Evolutionary conservation across 1,139 yeast genomes (phyloP).

Genomic region (Yamadazyma dendronema): DNA sequence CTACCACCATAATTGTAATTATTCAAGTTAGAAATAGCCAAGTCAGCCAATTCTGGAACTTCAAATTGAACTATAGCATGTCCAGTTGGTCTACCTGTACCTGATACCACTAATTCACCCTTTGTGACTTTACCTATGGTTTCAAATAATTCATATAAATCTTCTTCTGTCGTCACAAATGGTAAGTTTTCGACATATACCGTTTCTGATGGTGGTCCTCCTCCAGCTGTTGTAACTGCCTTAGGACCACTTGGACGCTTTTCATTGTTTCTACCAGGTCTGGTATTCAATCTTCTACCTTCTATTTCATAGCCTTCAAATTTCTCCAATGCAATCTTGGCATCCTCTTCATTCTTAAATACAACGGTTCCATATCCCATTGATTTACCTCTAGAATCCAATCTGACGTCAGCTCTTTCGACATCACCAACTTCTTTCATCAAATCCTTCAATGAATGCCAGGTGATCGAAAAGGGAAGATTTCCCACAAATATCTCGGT

Average conservation of each 20-base stretch:
- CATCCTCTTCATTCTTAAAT: constrained; percentile 58
- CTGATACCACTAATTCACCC: constrained; percentile 74
- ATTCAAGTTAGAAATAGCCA: constrained; percentile 71
- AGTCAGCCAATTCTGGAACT: constrained; percentile 64
- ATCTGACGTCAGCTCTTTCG: constrained; percentile 74
- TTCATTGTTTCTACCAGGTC: constrained; percentile 47
- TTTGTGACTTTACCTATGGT: constrained; percentile 73
- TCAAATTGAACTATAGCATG: constrained; percentile 81
- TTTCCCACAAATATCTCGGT: constrained; percentile 80
- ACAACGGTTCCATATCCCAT: constrained; percentile 84
- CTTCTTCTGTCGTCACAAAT: constrained; percentile 82
- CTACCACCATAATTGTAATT: constrained; percentile 86
- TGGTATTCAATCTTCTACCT: constrained; percentile 68
- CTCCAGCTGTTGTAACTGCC: constrained; percentile 42
- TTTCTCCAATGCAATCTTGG: constrained; percentile 57
- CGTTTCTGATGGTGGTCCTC: constrained; percentile 63
- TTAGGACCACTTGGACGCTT: constrained; percentile 57
- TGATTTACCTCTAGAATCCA: constrained; percentile 71
- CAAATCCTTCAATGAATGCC: constrained; percentile 85
- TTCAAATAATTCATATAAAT: constrained; percentile 81
- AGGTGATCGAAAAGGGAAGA: constrained; percentile 73
- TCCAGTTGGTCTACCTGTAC: constrained; percentile 72
- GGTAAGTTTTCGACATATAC: constrained; percentile 81
- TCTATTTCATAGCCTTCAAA: constrained; percentile 67
- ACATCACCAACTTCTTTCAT: constrained; percentile 78